These are phyloP conservation scores for Pichia inconspicua DNA, from an alignment of 1,139 yeast species.

Conservation along the genomic window DNA sequence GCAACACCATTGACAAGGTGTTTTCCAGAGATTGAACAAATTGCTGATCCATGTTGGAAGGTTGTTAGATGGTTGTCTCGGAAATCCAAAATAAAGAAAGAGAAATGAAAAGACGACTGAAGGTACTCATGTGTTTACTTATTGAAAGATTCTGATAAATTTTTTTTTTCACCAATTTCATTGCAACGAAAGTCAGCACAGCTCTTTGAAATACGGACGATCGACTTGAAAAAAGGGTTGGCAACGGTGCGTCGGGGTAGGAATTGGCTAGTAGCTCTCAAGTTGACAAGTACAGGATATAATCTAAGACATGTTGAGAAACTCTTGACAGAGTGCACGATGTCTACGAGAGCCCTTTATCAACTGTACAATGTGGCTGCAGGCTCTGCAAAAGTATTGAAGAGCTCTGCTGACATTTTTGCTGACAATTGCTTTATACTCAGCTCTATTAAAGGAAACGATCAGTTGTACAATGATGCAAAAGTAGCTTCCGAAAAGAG, in stretches of 20 bases:
- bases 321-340: not conserved
- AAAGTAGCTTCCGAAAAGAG: slow-evolving; percentile 26
- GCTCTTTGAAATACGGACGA: not conserved
- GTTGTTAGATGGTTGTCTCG: slow-evolving; percentile 1
- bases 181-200: not conserved
- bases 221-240: not conserved
- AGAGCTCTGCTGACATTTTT: slow-evolving; percentile 21
- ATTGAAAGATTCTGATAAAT: not conserved
- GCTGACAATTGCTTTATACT: slow-evolving; percentile 24
- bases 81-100: not conserved
- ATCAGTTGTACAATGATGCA: slow-evolving; percentile 31
- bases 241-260: too few relatives aligned
- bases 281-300: too few relatives aligned
- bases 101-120: not conserved
- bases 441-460: slow-evolving; percentile 23
- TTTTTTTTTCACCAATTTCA: not conserved
- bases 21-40: slow-evolving; percentile 65
- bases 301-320: too few relatives aligned
- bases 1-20: slow-evolving; percentile 67
- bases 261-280: too few relatives aligned
- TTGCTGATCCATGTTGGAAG: slow-evolving; percentile 53
- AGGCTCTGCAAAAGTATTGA: slow-evolving; percentile 18
- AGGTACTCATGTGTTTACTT: not conserved
- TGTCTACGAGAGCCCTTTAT: slow-evolving; percentile 15
- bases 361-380: slow-evolving; percentile 16